These are phyloP conservation scores for Vinca major DNA, from an alignment of 305 asterid species.

Conservation along the genomic window DNA sequence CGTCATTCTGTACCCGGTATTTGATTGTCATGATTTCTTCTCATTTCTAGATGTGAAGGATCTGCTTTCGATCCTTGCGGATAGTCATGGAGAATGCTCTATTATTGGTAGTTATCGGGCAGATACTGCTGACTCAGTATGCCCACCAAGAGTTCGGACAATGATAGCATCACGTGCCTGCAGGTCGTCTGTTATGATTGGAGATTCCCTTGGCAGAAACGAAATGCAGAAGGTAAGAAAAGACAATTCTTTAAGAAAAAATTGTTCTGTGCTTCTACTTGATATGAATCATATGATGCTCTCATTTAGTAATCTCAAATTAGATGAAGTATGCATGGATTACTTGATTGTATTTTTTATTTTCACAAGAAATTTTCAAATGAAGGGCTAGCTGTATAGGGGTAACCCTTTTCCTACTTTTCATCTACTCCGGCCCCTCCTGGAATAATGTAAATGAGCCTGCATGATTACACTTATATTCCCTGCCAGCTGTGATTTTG, in stretches of 20 bases:
- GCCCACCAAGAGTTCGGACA: slow-evolving; percentile 85
- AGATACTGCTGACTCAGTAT: slow-evolving; percentile 70
- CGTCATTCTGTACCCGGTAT: neutral
- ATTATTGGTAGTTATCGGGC: slow-evolving; percentile 57
- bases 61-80: slow-evolving; percentile 67
- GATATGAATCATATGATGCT: too few species aligned
- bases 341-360: neutral
- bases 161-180: slow-evolving; percentile 99
- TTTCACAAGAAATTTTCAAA: neutral
- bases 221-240: slow-evolving; percentile 80
- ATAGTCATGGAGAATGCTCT: slow-evolving; percentile 81
- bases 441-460: neutral
- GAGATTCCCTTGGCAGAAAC: slow-evolving; percentile 77
- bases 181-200: slow-evolving; percentile 84
- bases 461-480: neutral
- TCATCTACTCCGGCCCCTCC: neutral
- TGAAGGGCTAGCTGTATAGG: neutral
- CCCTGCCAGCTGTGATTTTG: neutral
- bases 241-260: neutral
- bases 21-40: slow-evolving; percentile 6
- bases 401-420: too few species aligned
- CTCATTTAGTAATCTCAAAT: neutral
- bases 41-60: slow-evolving; percentile 61
- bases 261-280: neutral
- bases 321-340: neutral